Conservation (phyloP, 257 asterid species). For the Solanum raphanifolium region DNA sequence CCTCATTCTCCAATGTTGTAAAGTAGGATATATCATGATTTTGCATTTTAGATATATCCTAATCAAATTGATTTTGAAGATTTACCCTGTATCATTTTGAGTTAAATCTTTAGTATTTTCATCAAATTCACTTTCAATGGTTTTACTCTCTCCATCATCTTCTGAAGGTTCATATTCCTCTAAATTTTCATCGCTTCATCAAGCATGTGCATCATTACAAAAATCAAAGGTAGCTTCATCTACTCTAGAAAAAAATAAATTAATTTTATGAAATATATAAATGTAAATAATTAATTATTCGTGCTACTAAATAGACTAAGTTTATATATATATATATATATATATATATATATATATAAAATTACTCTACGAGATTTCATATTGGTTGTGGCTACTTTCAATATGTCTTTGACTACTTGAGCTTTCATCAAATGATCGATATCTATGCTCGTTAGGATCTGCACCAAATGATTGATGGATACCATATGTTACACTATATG, state of each 20-base stretch:
- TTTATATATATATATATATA: too few relatives aligned
- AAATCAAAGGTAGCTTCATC: not conserved
- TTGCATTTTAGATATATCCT: not conserved
- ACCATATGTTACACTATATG: not conserved
- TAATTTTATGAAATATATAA: too few relatives aligned
- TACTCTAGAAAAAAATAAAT: not conserved
- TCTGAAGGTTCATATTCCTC: not conserved
- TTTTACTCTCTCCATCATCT: not conserved
- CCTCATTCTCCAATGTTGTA: not conserved
- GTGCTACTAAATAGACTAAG: too few relatives aligned
- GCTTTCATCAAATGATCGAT: not conserved
- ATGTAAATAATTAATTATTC: too few relatives aligned
- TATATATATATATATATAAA: too few relatives aligned
- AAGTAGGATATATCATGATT: too few relatives aligned
- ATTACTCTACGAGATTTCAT: too few relatives aligned
- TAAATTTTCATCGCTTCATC: not conserved
- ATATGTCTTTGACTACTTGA: not conserved
- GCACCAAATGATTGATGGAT: not conserved
- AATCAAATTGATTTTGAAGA: not conserved
- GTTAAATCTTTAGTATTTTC: not conserved
- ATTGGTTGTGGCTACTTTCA: too few relatives aligned
- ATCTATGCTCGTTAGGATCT: not conserved
- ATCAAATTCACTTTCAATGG: not conserved
- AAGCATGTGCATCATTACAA: not conserved
- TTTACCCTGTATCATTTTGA: not conserved